Conservation (phyloP, 2,329 filamentous ascomycete genomes). For the Aspergillus hortae region DNA sequence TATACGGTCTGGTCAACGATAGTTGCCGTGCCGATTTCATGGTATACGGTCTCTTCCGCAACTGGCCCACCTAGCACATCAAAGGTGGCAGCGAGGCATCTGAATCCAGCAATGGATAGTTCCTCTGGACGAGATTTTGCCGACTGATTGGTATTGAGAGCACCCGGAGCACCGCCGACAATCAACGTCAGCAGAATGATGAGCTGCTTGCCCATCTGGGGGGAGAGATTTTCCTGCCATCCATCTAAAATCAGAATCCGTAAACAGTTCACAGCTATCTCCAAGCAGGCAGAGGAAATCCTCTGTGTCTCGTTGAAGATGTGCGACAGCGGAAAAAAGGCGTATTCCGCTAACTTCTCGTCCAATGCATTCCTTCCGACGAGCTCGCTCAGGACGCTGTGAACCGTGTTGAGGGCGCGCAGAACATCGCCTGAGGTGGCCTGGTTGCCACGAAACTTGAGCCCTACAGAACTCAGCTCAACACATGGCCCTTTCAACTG, state of each 20-base stretch:
- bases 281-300: slow-evolving; percentile 66
- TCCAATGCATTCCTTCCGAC: slow-evolving; percentile 55
- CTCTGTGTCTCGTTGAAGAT: slow-evolving; percentile 73
- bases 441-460: slow-evolving; percentile 48
- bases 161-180: slow-evolving; percentile 66
- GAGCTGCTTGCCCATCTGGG: slow-evolving; percentile 75
- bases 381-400: slow-evolving; percentile 38
- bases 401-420: slow-evolving; percentile 45
- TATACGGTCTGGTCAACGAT: slow-evolving; percentile 79
- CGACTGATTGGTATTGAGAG: slow-evolving; percentile 29
- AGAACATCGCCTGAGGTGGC: slow-evolving; percentile 46
- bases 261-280: slow-evolving; percentile 73
- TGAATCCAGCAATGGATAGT: slow-evolving; percentile 66
- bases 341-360: slow-evolving; percentile 83
- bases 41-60: slow-evolving; percentile 43
- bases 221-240: slow-evolving; percentile 70
- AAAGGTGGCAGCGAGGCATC: slow-evolving; percentile 66
- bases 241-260: slow-evolving; percentile 70
- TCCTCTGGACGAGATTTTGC: slow-evolving; percentile 60
- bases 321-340: slow-evolving; percentile 88
- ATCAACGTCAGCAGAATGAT: slow-evolving; percentile 81
- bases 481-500: slow-evolving; percentile 59
- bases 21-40: slow-evolving; percentile 62
- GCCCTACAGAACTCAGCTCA: slow-evolving; percentile 53
- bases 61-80: slow-evolving; percentile 51